A percentile compares a stretch with the other conserved stretches of the same genome.
These are phyloP conservation scores for Zizania palustris DNA, from an alignment of 202 grass and related monocot genomes.

Conservation along the genomic window DNA sequence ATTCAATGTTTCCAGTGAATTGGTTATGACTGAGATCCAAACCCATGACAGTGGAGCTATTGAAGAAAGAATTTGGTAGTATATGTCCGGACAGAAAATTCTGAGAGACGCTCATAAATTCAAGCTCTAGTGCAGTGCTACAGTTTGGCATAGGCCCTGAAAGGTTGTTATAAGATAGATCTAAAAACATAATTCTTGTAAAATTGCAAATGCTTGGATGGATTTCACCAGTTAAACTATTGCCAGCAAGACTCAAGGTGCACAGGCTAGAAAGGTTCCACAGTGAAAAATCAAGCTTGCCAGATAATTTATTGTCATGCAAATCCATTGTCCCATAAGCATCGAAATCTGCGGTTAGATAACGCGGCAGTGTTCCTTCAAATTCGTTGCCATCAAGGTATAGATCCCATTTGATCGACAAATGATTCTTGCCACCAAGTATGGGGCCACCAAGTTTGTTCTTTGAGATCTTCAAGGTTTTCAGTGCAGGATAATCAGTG, in stretches of 20 bases:
- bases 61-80: not conserved
- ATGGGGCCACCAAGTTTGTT: not conserved
- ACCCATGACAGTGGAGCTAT: not conserved
- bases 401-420: not conserved
- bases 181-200: not conserved
- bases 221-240: not conserved
- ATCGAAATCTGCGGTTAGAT: not conserved
- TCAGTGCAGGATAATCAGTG: not conserved
- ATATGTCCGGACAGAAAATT: not conserved
- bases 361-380: not conserved
- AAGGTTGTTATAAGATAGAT: slow-evolving; percentile 17
- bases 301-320: slow-evolving; percentile 1
- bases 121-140: not conserved
- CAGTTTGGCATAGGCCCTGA: not conserved
- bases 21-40: slow-evolving; percentile 32
- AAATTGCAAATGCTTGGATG: not conserved
- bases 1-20: slow-evolving; percentile 3
- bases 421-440: not conserved
- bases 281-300: not conserved
- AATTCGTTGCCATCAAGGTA: slow-evolving; percentile 19
- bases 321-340: slow-evolving; percentile 5
- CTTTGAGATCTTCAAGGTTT: not conserved
- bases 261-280: not conserved
- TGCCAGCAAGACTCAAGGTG: slow-evolving; percentile 12
- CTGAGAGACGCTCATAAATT: not conserved